Base-by-base conservation (phyloP, 805 yeast genomes). In the Lipomyces mesembrius region DNA sequence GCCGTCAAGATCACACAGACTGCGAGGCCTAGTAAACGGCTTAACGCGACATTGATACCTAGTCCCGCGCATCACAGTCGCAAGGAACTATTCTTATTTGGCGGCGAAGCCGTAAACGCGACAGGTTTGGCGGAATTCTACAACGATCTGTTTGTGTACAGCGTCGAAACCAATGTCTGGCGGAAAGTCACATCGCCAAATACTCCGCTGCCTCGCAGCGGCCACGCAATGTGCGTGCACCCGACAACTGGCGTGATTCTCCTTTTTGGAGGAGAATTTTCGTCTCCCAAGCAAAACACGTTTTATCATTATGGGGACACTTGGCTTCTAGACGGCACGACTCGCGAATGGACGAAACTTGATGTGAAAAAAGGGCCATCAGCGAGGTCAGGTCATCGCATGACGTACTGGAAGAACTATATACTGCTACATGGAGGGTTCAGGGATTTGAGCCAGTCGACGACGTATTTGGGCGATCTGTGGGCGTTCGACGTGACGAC, bases 271-370 rank as follows among this genome's bases (percentile, higher is more conserved):
- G 99, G 99, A 74, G 99, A 94, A 78, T 94, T 95, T 74, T 91
- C 97, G 1, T 90, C 97, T 17, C 98, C 98, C 2, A 94, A 94
- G 74, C 99, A 94, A 77, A 87, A 91, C 60, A 92, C 97, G 0
- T 94, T 94, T 78, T 95, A 95, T 77, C 99, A 94, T 78, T 94
- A 91, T 77, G 94, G 97, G 20, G 99, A 94, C 75, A 89, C 97
- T 3, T 94, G 99, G 99, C 83, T 94, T 58, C 80, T 94, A 67
- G 98, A 95, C 74, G 85, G 93, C 1, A 86, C 84, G 39, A 82
- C 89, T 20, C 92, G 90, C 74, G 97, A 92, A 78, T 94, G 98
- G 98, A 83, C 90, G 27, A 92, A 93, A 74, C 80, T 92, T 4
- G 98, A 94, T 64, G 79, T 81, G 52, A 89, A 89, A 71, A 84